Percentiles rank a stretch among this genome's conserved stretches.
These are phyloP conservation scores for Aspergillus calidoustus DNA, from an alignment of 2,329 filamentous ascomycete species.

Conservation along the genomic window DNA sequence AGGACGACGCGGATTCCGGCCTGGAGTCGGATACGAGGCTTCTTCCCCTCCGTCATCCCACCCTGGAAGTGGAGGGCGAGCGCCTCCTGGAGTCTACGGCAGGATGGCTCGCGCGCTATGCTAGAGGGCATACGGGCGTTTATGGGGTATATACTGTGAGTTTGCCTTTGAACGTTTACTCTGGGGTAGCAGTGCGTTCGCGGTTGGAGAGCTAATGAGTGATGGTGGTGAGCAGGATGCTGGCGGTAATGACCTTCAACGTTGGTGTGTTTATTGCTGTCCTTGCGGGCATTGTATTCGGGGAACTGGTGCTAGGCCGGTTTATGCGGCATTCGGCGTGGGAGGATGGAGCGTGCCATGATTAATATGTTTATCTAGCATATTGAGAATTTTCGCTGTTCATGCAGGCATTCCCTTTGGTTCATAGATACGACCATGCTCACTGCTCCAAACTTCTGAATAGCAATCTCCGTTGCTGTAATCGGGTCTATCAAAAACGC, in stretches of 20 bases:
- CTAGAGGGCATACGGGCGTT: conserved; percentile 16
- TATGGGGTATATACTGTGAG: conserved; percentile 19
- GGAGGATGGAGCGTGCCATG: conserved; percentile 21
- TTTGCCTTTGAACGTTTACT: neutral
- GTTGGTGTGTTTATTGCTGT: conserved; percentile 18
- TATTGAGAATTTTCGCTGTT: too few relatives aligned
- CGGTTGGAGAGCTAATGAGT: neutral
- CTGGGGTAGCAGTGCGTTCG: neutral
- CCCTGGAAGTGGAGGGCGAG: neutral
- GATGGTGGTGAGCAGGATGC: conserved; percentile 13
- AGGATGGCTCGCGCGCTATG: conserved; percentile 10
- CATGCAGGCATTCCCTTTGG: too few relatives aligned
- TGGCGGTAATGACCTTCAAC: conserved; percentile 25
- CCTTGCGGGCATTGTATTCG: conserved; percentile 15
- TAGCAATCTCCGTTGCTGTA: too few relatives aligned
- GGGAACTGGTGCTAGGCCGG: conserved; percentile 18
- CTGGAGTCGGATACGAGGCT: neutral
- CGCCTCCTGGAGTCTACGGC: conserved; percentile 3
- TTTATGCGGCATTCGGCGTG: conserved; percentile 12
- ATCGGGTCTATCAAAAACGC: neutral
- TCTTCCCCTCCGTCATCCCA: neutral
- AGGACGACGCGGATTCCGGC: neutral
- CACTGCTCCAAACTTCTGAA: too few relatives aligned
- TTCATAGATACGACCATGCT: too few relatives aligned
- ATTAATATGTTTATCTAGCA: neutral